Evolutionary conservation across 495 filamentous ascomycete species (phyloP).

Genomic region (Monascus purpureus): DNA sequence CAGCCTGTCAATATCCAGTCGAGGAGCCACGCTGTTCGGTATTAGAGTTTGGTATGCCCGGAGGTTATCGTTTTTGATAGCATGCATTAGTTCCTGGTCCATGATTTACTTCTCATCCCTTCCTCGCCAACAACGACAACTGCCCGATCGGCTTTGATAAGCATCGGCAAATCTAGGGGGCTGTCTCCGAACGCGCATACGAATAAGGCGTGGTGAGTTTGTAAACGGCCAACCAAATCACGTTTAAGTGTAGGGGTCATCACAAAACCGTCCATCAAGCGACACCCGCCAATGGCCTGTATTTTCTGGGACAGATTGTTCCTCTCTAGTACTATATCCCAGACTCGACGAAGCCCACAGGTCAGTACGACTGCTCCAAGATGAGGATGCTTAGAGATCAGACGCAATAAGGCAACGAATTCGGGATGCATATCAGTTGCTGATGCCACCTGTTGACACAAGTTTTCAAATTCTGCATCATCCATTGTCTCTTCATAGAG

Average conservation of each 20-base stretch:
- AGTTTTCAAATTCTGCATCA: constrained; percentile 28
- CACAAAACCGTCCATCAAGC: constrained; percentile 34
- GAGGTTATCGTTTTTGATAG: constrained; percentile 30
- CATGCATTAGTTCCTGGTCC: constrained; percentile 31
- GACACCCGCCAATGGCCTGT: constrained; percentile 42
- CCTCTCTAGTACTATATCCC: constrained; percentile 39
- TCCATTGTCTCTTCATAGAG: constrained; percentile 36
- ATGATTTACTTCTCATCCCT: constrained; percentile 39
- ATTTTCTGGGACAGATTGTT: constrained; percentile 31
- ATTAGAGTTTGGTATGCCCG: constrained; percentile 34
- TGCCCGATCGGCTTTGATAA: constrained; percentile 38
- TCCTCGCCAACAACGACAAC: constrained; percentile 44
- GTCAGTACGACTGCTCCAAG: constrained; percentile 42
- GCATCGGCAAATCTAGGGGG: constrained; percentile 45
- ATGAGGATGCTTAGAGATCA: constrained; percentile 17
- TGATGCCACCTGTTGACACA: constrained; percentile 34
- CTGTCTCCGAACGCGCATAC: constrained; percentile 54
- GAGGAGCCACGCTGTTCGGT: constrained; percentile 21
- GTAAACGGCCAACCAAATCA: constrained; percentile 29
- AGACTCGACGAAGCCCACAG: constrained; percentile 41
- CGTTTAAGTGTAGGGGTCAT: constrained; percentile 41
- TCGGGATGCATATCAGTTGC: constrained; percentile 35
- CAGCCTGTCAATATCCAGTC: constrained; percentile 32
- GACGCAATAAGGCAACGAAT: constrained; percentile 29
- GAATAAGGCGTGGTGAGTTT: constrained; percentile 16